Conservation (phyloP, 2,329 filamentous ascomycete genomes). For the Helicocarpus griseus region DNA sequence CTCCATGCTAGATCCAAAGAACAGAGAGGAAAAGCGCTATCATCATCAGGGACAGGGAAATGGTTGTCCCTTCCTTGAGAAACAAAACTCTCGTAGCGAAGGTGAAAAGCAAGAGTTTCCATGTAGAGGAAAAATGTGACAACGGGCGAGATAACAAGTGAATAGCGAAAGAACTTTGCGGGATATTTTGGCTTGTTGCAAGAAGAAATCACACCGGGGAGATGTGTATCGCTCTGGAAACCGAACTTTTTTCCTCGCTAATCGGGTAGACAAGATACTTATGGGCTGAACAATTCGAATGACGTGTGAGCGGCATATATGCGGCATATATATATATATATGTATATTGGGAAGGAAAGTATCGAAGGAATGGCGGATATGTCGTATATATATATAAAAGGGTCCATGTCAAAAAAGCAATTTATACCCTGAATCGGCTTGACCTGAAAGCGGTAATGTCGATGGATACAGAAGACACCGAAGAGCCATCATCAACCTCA, state of each 20-base stretch:
- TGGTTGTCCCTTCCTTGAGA: background rate
- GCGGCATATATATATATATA: background rate
- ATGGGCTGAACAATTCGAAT: too few species aligned
- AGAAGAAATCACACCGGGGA: too few species aligned
- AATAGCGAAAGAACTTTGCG: background rate
- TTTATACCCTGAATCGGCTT: constrained; percentile 16
- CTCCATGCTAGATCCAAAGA: background rate
- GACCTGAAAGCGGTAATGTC: constrained; percentile 27
- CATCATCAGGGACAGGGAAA: background rate
- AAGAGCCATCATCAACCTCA: constrained; percentile 27
- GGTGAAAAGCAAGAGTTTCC: background rate
- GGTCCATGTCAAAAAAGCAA: background rate
- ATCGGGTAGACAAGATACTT: too few species aligned
- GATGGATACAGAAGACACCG: constrained; percentile 26
- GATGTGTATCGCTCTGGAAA: too few species aligned
- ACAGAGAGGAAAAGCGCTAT: background rate
- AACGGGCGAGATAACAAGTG: background rate
- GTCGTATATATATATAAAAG: background rate
- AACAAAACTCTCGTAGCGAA: background rate
- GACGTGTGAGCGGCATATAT: background rate
- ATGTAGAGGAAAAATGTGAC: background rate
- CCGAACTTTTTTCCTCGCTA: too few species aligned
- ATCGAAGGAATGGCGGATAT: background rate
- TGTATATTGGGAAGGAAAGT: background rate
- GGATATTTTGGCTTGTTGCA: too few species aligned